These are phyloP conservation scores for Brassica hybrid DNA, from an alignment of 441 rosid species.

Conservation along the genomic window DNA sequence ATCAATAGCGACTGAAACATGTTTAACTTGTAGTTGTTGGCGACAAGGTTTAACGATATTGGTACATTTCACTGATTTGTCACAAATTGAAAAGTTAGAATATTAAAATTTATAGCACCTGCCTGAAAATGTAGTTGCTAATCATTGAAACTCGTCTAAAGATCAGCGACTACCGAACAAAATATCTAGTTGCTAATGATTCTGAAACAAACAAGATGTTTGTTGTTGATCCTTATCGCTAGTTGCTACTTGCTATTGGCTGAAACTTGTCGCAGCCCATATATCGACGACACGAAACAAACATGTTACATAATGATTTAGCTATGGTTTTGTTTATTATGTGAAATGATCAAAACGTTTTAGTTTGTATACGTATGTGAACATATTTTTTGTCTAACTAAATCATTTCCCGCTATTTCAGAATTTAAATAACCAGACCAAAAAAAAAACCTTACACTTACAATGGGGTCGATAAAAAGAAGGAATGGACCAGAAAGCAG, in stretches of 20 bases:
- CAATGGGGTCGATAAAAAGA: background rate
- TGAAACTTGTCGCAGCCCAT: background rate
- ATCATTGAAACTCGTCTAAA: background rate
- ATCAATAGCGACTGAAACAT: background rate
- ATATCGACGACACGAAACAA: background rate
- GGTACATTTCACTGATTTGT: background rate
- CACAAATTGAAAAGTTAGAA: background rate
- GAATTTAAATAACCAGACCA: too few species aligned
- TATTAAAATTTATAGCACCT: too few species aligned
- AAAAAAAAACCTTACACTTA: background rate
- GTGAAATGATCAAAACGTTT: too few species aligned
- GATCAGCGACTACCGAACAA: background rate
- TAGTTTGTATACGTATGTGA: background rate
- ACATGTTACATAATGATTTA: background rate
- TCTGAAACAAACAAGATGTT: background rate
- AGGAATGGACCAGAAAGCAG: background rate
- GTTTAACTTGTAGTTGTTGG: background rate
- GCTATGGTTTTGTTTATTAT: background rate
- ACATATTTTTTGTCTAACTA: background rate
- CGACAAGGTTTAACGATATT: background rate
- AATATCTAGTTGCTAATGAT: background rate
- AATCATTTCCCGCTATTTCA: background rate
- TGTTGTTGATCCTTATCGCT: background rate
- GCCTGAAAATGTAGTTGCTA: background rate
- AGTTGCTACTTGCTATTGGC: background rate